phyloP scores from a whole-genome alignment of 345 rosid genomes.

The Anastatica hierochuntica region DNA sequence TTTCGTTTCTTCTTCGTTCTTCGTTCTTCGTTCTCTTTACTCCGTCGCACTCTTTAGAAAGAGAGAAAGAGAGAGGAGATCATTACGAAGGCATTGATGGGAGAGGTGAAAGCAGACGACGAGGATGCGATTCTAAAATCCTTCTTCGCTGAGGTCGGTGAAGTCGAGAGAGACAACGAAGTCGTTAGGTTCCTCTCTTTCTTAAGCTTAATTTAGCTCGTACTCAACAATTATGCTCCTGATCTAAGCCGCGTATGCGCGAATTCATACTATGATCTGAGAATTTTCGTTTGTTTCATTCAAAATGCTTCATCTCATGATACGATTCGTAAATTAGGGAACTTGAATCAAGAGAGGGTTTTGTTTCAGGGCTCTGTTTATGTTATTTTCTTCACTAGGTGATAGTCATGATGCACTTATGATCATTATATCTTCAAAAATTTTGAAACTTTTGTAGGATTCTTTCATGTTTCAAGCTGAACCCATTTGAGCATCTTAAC shows the following conservation, averaged over 20 bases:
- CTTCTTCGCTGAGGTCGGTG: conserved; percentile 94
- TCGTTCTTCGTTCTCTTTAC: conserved; percentile 5
- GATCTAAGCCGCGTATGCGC: too few relatives aligned
- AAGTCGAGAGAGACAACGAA: conserved; percentile 94
- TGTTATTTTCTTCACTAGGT: too few relatives aligned
- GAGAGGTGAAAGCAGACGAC: conserved; percentile 43
- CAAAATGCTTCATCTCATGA: too few relatives aligned
- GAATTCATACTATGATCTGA: too few relatives aligned
- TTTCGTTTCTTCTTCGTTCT: too few relatives aligned
- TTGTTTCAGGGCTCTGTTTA: too few relatives aligned
- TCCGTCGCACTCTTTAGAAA: neutral
- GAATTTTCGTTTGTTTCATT: too few relatives aligned
- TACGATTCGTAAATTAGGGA: too few relatives aligned
- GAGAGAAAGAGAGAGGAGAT: neutral
- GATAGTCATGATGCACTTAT: too few relatives aligned
- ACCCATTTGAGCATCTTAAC: conserved; percentile 83
- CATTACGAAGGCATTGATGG: conserved; percentile 31
- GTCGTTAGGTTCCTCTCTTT: conserved; percentile 70
- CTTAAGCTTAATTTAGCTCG: too few relatives aligned
- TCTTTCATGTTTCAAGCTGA: conserved; percentile 93
- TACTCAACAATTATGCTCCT: too few relatives aligned
- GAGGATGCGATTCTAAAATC: conserved; percentile 82
- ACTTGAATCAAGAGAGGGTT: too few relatives aligned
- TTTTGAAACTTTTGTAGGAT: conserved; percentile 41
- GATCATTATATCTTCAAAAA: neutral